phyloP scores from a whole-genome alignment of 164 flowering plant genomes.

The Houttuynia cordata region DNA sequence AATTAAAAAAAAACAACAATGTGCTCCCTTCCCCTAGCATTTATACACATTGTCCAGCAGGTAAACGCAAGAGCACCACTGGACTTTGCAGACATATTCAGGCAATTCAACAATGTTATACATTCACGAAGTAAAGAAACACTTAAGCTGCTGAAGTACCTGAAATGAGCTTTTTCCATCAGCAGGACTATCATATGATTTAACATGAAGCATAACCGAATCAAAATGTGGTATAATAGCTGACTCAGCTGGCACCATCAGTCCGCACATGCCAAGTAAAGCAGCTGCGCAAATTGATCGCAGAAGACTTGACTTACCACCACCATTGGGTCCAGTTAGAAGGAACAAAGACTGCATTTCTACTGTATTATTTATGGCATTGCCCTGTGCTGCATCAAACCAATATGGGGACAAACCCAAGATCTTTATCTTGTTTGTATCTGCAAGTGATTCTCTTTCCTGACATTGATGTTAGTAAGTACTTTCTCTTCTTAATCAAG shows the following conservation, averaged over 20 bases:
- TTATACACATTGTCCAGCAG: not conserved
- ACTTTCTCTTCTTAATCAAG: too few species aligned
- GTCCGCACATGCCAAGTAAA: slow-evolving; percentile 88
- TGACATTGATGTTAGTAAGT: slow-evolving; percentile 13
- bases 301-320: slow-evolving; percentile 96
- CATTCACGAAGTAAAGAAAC: not conserved
- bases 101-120: not conserved
- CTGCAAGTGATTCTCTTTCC: slow-evolving; percentile 27
- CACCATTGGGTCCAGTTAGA: slow-evolving; percentile 97
- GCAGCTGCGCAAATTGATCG: slow-evolving; percentile 91
- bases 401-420: slow-evolving; percentile 83
- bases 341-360: slow-evolving; percentile 83
- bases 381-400: slow-evolving; percentile 80
- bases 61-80: not conserved
- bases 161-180: slow-evolving; percentile 98
- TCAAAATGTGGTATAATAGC: slow-evolving; percentile 92
- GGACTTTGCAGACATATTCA: not conserved
- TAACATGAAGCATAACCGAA: slow-evolving; percentile 93
- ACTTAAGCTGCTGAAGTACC: slow-evolving; percentile 20
- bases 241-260: slow-evolving; percentile 91
- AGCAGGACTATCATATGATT: slow-evolving; percentile 95
- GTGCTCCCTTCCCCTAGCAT: not conserved
- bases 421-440: slow-evolving; percentile 41
- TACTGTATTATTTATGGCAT: slow-evolving; percentile 63
- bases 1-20: too few species aligned